Base-by-base conservation (phyloP, 208 protist genomes). In the Leishmania amazonensis region DNA sequence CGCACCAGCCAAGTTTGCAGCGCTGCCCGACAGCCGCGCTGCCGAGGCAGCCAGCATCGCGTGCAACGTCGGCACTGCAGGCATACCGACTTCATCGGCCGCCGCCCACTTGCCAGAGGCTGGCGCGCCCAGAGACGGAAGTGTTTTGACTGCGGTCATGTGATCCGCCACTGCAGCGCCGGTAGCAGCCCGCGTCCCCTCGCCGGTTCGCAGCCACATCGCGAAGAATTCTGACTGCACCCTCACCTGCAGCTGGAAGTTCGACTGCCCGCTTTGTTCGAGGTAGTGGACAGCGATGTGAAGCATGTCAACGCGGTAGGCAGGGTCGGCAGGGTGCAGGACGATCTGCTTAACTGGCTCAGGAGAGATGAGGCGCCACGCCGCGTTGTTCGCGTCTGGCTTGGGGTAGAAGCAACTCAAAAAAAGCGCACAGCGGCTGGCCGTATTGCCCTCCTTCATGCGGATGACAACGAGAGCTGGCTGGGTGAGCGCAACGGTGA, bases 271-370 rank as follows among this genome's bases (percentile, higher is more conserved):
- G 67, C 85, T 96, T 13, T 71, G 64, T 70, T 95, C 91, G 31
- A 96, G 85, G 81, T 97, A 98, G 42, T 91, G 87, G n/a, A 98
- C 86, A 31, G 85, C 87, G 31, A 98, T 84, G 76, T 91, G 95
- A 13, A 96, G 80, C 19, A 64, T 7, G n/a, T 88, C 93, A 3
- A 87, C 54, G 3, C 71, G 78, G 81, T 93, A 94, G 45, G 85
- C 81, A 15, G 86, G 87, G 79, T 98, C 94, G 19, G 91, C 89
- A 9, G 95, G 95, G 75, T 96, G 91, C 51, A 97, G 80, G 8
- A 88, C 88, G 9, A 98, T 68, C 72, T 79, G 88, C 86, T 97
- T 98, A 58, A 83, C 73, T 80, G 90, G 88, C 58, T 95, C 85
- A 1, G 94, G 91, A 8, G 91, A 96, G 13, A 90, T 80, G 62